Evolutionary conservation across 371 early-diverging fungal genomes (phyloP), one percentile per base, ranked within the genome.

Genomic region (Mucor sp.): DNA sequence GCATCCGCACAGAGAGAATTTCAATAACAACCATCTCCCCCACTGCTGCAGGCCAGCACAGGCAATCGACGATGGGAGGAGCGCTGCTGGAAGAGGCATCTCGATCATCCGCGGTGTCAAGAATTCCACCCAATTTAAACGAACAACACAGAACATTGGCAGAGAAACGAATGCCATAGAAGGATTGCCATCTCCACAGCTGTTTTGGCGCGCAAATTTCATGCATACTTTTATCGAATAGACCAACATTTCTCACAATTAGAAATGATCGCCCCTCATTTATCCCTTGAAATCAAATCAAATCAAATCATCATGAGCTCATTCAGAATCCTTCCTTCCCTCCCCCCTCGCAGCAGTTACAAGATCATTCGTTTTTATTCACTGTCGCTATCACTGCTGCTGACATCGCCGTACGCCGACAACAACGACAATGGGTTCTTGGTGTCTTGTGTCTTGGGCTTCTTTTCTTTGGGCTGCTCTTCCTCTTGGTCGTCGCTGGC

Each of bases 321-420:
- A 32, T 57, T 43, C 27, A 17, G 21, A 8, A 47, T n/a, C n/a
- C n/a, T n/a, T n/a, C n/a, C n/a, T n/a, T n/a, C n/a, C n/a, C n/a
- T n/a, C n/a, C n/a, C n/a, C n/a, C n/a, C n/a, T n/a, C n/a, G n/a
- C 19, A 27, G 21, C 56, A 60, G 61, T 60, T 60, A 60, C 32
- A 58, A 17, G 65, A 65, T 65, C 65, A 58, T 57, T 33, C 21
- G 6, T 27, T 53, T 53, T 53, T 53, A 35, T 19, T 64, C 66
- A 4, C 65, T 62, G 9, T 75, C 75, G 59, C 65, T 65, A 12
- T 75, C 75, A 61, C 72, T 71, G 32, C 68, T 68, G 58, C 66
- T 67, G 55, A 72, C 74, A 44, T 74, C 78, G 61, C 74, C 69
- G 60, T 81, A 76, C 15, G 76, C 77, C 25, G 74, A 60, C 35